Evolutionary conservation across 306 rosid species (phyloP), one percentile per base, ranked within the genome.

Genomic region (Vigna trinervia): DNA sequence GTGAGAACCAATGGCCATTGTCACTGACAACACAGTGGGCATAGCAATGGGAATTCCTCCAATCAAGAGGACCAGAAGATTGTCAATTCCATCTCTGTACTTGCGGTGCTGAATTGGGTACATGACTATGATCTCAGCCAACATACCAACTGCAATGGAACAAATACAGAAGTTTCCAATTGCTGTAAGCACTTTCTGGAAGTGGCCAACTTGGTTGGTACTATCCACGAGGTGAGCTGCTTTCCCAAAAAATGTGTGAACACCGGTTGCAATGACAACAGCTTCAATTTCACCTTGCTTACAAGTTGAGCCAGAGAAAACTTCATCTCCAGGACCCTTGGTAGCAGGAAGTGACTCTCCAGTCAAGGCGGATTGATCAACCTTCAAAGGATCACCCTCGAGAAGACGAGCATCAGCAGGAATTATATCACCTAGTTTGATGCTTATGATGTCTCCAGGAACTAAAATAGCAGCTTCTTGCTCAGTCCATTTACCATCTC

Each of bases 361-460:
- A 0, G 99, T 96, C 48, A 96, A 90, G 9, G 99, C 99, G 43
- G 99, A 96, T 73, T 96, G 99, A 72, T 96, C 99, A 32, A 96
- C 23, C 89, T 92, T 96, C 67, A 96, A 86, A 36, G 99, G 90
- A 81, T 96, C 99, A 48, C 99, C 99, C 80, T 96, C 99, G 0
- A 96, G 99, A 83, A 96, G 98, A 84, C 99, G 99, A 26, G 98
- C 99, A 88, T 96, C 99, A 2, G 99, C 99, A 14, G 99, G 99
- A 82, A 96, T 69, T 66, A 96, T 96, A 56, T 96, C 99, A 68
- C 99, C 99, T 54, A 96, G 86, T 73, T 96, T 96, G 80, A 96
- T 79, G 80, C 98, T 96, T 9, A 96, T 87, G 89, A 96, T 89
- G 69, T 96, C 99, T 41, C 99, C 99, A 3, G 99, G 99, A 58